A percentile compares a stretch with the other conserved stretches of the same genome.
Evolutionary conservation across 2,329 filamentous ascomycete genomes (phyloP).

Genomic region (Beauveria caledonica): DNA sequence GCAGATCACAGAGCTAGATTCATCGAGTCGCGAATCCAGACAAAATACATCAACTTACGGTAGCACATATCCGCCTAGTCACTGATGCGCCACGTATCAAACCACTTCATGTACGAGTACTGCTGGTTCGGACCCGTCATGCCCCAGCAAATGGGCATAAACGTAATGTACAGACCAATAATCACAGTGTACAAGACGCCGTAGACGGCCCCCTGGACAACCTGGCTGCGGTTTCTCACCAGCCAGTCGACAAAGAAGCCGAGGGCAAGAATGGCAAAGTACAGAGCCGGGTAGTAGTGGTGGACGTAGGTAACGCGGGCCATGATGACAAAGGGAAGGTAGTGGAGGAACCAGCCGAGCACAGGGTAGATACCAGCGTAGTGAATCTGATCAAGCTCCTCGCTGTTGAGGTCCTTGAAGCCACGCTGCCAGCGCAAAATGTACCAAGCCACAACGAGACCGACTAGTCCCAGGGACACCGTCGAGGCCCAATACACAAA

Average conservation of each 20-base stretch:
- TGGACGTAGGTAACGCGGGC: slow-evolving; percentile 98
- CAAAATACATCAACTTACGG: not conserved
- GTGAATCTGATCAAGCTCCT: slow-evolving; percentile 88
- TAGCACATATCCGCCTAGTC: slow-evolving; percentile 35
- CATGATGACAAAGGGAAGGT: slow-evolving; percentile 94
- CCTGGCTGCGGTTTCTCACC: slow-evolving; percentile 56
- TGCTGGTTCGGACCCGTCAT: slow-evolving; percentile 80
- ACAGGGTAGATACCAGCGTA: slow-evolving; percentile 88
- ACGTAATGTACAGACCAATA: slow-evolving; percentile 78
- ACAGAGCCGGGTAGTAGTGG: slow-evolving; percentile 97
- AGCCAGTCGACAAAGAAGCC: slow-evolving; percentile 87
- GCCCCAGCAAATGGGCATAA: slow-evolving; percentile 91
- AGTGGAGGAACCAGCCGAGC: slow-evolving; percentile 93
- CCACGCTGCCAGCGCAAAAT: slow-evolving; percentile 92
- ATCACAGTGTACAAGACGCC: slow-evolving; percentile 62
- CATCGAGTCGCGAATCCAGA: not conserved
- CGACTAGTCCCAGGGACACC: slow-evolving; percentile 65
- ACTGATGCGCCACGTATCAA: slow-evolving; percentile 75
- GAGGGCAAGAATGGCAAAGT: slow-evolving; percentile 86
- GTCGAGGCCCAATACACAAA: slow-evolving; percentile 94
- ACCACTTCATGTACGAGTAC: slow-evolving; percentile 92
- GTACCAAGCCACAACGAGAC: slow-evolving; percentile 71
- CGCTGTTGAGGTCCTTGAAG: slow-evolving; percentile 69
- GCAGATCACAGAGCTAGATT: not conserved
- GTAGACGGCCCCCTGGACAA: slow-evolving; percentile 62